Percentiles rank a stretch among this genome's conserved stretches.
Conservation (phyloP, 192 early-diverging fungal genomes). For the Funneliformis geosporum region DNA sequence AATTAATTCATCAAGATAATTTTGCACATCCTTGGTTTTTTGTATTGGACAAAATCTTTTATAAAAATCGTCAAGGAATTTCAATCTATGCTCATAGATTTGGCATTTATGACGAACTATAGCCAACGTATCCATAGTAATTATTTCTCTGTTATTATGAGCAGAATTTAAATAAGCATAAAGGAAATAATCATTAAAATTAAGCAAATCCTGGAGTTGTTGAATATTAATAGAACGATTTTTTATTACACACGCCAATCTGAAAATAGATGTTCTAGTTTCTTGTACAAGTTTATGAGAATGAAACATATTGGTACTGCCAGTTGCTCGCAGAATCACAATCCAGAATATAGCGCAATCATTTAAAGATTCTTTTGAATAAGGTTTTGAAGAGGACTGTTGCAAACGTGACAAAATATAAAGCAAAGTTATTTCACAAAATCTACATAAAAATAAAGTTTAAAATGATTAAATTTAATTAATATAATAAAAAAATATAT, state of each 20-base stretch:
- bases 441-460: not conserved
- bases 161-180: not conserved
- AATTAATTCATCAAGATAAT: not conserved
- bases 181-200: not conserved
- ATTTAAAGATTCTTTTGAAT: not conserved
- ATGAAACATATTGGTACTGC: not conserved
- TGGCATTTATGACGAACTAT: not conserved
- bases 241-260: not conserved
- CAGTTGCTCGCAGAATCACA: not conserved
- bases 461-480: too few species aligned
- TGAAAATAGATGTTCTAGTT: not conserved
- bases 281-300: not conserved
- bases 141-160: too few species aligned
- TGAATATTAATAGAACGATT: not conserved
- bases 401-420: not conserved
- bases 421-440: not conserved
- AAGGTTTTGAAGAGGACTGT: not conserved
- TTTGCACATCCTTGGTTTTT: not conserved
- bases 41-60: not conserved
- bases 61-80: not conserved
- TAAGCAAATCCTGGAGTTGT: not conserved
- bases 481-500: too few species aligned
- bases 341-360: not conserved
- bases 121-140: not conserved
- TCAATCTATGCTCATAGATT: not conserved